Conservation (phyloP, 495 filamentous ascomycete species). For the Cairneyella variabilis region DNA sequence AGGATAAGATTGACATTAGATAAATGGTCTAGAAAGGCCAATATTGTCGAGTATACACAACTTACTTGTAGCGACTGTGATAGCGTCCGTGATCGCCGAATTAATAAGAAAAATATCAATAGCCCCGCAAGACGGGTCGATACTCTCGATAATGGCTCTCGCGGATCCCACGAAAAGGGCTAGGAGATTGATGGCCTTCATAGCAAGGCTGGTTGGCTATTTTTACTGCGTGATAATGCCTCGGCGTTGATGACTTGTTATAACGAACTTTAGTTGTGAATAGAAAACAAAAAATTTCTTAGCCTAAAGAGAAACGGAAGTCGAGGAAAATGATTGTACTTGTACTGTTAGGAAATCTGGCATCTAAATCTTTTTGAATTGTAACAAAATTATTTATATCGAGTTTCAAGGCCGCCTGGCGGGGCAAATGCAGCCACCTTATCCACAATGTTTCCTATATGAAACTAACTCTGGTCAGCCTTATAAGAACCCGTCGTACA, state of each 20-base stretch:
- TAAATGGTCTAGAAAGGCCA: background rate
- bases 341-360: background rate
- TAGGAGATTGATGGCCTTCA: background rate
- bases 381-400: too few species aligned
- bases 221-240: background rate
- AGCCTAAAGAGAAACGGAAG: background rate
- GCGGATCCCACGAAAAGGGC: background rate
- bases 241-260: background rate
- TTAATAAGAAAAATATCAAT: slow-evolving; percentile 4
- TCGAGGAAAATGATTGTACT: background rate
- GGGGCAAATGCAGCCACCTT: too few species aligned
- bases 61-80: slow-evolving; percentile 1
- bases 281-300: background rate
- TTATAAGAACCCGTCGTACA: too few species aligned
- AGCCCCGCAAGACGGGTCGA: background rate
- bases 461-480: too few species aligned
- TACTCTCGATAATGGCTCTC: slow-evolving; percentile 3
- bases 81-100: slow-evolving; percentile 1
- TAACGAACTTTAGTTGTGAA: background rate
- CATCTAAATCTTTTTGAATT: too few species aligned
- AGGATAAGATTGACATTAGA: slow-evolving; percentile 4
- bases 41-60: slow-evolving; percentile 1
- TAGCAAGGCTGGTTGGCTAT: slow-evolving; percentile 5
- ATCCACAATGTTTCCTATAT: too few species aligned
- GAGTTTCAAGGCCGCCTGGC: too few species aligned